Conservation (phyloP, 306 rosid genomes). For the Prunus mongolica region DNA sequence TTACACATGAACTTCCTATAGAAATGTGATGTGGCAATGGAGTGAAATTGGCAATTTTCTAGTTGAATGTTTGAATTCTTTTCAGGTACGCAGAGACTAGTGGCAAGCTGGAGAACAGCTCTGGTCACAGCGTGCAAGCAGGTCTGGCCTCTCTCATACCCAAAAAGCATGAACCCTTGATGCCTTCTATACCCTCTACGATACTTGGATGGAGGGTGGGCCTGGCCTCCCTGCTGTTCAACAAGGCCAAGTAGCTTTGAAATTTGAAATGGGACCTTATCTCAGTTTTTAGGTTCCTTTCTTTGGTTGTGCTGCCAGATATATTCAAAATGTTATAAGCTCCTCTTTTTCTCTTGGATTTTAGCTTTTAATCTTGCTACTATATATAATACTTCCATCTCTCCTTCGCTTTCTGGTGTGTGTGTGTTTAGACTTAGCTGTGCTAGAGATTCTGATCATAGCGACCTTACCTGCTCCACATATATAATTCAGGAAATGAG, state of each 20-base stretch:
- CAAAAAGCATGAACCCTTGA: conserved; percentile 50
- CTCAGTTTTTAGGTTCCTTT: not conserved
- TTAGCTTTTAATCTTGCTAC: no score
- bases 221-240: conserved; percentile 63
- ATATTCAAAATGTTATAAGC: no score
- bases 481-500: no score
- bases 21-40: not conserved
- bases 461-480: no score
- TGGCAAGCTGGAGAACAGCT: conserved; percentile 38
- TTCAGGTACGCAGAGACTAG: conserved; percentile 48
- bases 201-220: conserved; percentile 82
- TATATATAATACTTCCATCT: no score
- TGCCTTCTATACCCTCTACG: conserved; percentile 40
- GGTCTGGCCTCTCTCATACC: conserved; percentile 66
- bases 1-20: not conserved
- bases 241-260: conserved; percentile 33
- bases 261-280: conserved; percentile 15
- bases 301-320: not conserved
- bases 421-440: no score
- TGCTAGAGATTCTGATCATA: no score
- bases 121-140: conserved; percentile 22
- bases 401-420: no score
- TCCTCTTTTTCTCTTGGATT: no score
- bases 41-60: not conserved
- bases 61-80: conserved; percentile 13